Conservation (phyloP, 495 filamentous ascomycete genomes). For the Talaromyces wortmannii region DNA sequence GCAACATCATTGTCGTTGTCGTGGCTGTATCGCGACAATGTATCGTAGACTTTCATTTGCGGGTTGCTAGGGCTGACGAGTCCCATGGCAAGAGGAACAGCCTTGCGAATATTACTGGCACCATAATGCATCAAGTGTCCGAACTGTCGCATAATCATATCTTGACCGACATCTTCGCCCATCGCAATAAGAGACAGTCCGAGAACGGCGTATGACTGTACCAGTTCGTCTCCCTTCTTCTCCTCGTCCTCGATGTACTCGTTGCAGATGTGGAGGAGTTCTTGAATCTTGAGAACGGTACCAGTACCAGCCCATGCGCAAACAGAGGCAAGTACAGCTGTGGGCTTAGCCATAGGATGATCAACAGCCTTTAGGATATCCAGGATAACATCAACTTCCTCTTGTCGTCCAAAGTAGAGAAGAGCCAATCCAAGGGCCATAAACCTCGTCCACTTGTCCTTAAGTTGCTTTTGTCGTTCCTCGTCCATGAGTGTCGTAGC, state of each 20-base stretch:
- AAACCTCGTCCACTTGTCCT: constrained; percentile 97
- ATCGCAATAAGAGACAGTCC: constrained; percentile 92
- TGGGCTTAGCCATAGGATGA: constrained; percentile 89
- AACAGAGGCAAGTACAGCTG: constrained; percentile 83
- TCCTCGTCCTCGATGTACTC: constrained; percentile 92
- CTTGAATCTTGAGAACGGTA: constrained; percentile 92
- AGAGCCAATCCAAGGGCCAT: constrained; percentile 91
- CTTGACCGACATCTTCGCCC: constrained; percentile 97
- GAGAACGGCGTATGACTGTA: constrained; percentile 92
- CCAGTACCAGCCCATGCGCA: constrained; percentile 98
- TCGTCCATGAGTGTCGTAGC: constrained; percentile 88
- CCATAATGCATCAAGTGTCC: constrained; percentile 99
- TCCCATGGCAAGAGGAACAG: constrained; percentile 96
- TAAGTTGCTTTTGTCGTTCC: constrained; percentile 76
- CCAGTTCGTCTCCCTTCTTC: constrained; percentile 87
- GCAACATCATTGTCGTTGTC: constrained; percentile 99
- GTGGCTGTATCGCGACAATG: constrained; percentile 94
- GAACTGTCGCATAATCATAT: constrained; percentile 97
- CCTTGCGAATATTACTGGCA: constrained; percentile 91
- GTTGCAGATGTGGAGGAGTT: constrained; percentile 93
- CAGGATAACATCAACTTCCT: constrained; percentile 91
- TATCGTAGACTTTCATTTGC: constrained; percentile 99
- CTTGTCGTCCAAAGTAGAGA: constrained; percentile 91
- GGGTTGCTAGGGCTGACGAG: constrained; percentile 95
- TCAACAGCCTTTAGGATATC: constrained; percentile 94